These are phyloP conservation scores for Penicillium rolfsii DNA, from an alignment of 2,329 filamentous ascomycete species.

Conservation along the genomic window DNA sequence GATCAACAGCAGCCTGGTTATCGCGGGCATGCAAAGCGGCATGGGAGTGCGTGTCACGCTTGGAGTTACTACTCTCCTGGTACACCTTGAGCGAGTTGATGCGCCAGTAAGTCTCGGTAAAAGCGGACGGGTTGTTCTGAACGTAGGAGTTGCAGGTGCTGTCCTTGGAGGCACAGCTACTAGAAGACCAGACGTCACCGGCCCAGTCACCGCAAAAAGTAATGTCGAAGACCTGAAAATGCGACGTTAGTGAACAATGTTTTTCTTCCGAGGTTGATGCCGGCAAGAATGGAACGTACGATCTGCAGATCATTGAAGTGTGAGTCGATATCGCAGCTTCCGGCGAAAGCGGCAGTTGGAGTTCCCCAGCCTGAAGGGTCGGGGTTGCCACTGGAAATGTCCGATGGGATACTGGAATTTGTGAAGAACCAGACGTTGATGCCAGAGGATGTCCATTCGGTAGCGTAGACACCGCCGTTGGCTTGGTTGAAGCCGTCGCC, in stretches of 20 bases:
- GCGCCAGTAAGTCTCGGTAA: conserved; percentile 74
- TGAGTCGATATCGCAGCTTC: conserved; percentile 70
- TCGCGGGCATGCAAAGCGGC: conserved; percentile 8
- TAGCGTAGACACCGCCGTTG: conserved; percentile 71
- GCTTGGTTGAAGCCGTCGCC: conserved; percentile 71
- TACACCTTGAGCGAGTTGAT: conserved; percentile 74
- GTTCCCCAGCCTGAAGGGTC: conserved; percentile 69
- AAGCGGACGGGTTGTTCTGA: conserved; percentile 68
- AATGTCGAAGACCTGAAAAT: conserved; percentile 63
- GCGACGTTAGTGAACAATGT: conserved; percentile 6
- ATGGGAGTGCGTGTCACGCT: conserved; percentile 13
- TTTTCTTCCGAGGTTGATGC: neutral
- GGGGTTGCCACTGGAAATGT: conserved; percentile 64
- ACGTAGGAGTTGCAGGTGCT: conserved; percentile 74
- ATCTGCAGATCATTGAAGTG: conserved; percentile 75
- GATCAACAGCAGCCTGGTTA: conserved; percentile 5
- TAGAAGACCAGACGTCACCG: conserved; percentile 65
- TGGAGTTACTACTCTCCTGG: conserved; percentile 33
- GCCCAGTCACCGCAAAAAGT: conserved; percentile 91
- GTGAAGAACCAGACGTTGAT: conserved; percentile 86
- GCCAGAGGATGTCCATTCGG: conserved; percentile 72
- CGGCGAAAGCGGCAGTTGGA: conserved; percentile 69
- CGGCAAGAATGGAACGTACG: conserved; percentile 35
- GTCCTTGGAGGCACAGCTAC: conserved; percentile 65
- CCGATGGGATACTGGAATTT: conserved; percentile 65